phyloP scores from a whole-genome alignment of 371 early-diverging fungal species.

The Basidiobolus meristosporus region DNA sequence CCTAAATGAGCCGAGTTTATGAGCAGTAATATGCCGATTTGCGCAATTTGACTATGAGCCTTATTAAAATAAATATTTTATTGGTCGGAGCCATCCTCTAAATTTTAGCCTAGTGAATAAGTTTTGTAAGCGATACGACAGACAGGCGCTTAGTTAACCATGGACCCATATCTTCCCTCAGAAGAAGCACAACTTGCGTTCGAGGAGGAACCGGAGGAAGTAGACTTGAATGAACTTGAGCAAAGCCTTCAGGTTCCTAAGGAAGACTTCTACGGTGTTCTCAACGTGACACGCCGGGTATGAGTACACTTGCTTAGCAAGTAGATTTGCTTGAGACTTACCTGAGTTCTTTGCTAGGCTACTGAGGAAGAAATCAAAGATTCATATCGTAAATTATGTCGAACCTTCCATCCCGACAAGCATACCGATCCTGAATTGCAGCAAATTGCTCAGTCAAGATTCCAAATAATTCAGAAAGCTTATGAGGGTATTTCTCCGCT shows the following conservation, averaged over 20 bases:
- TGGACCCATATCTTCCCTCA: background rate
- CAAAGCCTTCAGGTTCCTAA: conserved; percentile 5
- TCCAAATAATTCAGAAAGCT: conserved; percentile 68
- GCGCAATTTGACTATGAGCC: too few species aligned
- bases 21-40: too few species aligned
- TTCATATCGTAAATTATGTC: conserved; percentile 57
- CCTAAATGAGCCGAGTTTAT: too few species aligned
- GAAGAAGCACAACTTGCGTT: background rate
- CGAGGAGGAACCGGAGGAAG: conserved; percentile 1
- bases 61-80: too few species aligned
- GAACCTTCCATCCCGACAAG: conserved; percentile 84
- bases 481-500: conserved; percentile 50
- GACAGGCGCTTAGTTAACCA: too few species aligned
- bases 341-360: background rate
- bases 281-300: conserved; percentile 65
- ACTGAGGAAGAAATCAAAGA: conserved; percentile 73
- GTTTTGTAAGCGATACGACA: too few species aligned
- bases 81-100: too few species aligned
- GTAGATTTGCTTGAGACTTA: background rate
- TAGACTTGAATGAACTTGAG: background rate
- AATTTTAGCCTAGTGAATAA: too few species aligned
- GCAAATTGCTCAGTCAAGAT: conserved; percentile 45
- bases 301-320: conserved; percentile 1
- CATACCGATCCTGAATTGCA: conserved; percentile 27
- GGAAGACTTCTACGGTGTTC: conserved; percentile 59